Evolutionary conservation across 2,329 filamentous ascomycete genomes (phyloP).

Genomic region (Calycina marina): DNA sequence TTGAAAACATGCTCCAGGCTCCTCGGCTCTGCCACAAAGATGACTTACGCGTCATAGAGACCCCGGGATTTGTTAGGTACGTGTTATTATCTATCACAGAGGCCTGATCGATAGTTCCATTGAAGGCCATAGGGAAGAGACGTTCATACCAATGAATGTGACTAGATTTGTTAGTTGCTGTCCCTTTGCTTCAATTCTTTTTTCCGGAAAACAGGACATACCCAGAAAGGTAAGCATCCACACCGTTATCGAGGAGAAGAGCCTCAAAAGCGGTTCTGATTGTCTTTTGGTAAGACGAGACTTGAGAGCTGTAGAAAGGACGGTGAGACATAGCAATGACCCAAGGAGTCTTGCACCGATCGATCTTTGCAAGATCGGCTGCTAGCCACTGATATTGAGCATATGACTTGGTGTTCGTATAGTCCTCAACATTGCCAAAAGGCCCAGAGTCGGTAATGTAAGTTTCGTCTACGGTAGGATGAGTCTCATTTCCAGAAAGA

Average conservation of each 20-base stretch:
- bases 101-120: conserved; percentile 39
- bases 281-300: conserved; percentile 29
- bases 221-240: conserved; percentile 31
- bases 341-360: conserved; percentile 20
- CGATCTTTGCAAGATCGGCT: conserved; percentile 15
- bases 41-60: conserved; percentile 33
- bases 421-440: conserved; percentile 29
- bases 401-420: conserved; percentile 27
- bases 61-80: conserved; percentile 31
- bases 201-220: conserved; percentile 8
- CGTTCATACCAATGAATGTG: conserved; percentile 35
- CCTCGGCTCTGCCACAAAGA: no score
- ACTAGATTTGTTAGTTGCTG: conserved; percentile 7
- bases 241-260: conserved; percentile 28
- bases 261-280: conserved; percentile 31
- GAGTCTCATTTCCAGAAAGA: conserved; percentile 26
- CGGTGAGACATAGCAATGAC: conserved; percentile 16
- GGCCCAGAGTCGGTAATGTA: conserved; percentile 33
- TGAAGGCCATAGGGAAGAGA: conserved; percentile 38
- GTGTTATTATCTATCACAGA: conserved; percentile 32
- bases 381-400: conserved; percentile 34
- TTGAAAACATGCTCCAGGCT: no score
- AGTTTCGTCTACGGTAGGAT: conserved; percentile 28
- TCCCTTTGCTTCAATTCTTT: neutral
- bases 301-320: conserved; percentile 31